These are phyloP conservation scores for Coemansia sp. DNA, from an alignment of 192 early-diverging fungal species.

Conservation along the genomic window DNA sequence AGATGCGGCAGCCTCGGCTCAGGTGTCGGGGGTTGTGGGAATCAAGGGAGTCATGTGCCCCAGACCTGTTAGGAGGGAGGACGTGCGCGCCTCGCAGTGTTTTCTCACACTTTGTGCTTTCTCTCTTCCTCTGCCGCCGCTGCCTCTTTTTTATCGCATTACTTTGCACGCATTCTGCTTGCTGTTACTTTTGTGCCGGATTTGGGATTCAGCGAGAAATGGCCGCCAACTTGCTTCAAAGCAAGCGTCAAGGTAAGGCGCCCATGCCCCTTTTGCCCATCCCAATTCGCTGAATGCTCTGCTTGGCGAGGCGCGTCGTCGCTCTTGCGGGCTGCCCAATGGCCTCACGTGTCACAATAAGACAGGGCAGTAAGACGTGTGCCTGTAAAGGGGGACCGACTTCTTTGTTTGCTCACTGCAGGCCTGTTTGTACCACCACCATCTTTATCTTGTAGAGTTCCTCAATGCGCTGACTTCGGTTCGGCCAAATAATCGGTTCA, in stretches of 20 bases:
- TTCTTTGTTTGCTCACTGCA: neutral
- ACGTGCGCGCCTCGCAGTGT: neutral
- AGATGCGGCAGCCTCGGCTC: no score
- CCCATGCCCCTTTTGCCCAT: no score
- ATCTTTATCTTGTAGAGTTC: conserved; percentile 36
- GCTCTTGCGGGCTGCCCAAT: neutral
- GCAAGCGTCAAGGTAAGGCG: conserved; percentile 44
- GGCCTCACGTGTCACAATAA: neutral
- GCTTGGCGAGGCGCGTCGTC: neutral
- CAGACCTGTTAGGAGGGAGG: no score
- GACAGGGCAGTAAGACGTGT: neutral
- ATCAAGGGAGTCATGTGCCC: no score
- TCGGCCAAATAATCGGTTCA: conserved; percentile 47
- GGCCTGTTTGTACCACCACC: neutral
- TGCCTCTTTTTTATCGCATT: no score
- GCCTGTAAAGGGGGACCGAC: neutral
- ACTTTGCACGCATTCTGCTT: neutral
- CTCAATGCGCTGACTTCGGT: conserved; percentile 46
- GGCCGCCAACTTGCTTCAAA: conserved; percentile 30
- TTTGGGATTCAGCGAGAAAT: conserved; percentile 17
- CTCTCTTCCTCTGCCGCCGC: neutral
- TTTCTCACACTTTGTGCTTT: neutral
- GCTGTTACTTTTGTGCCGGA: neutral
- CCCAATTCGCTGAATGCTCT: no score
- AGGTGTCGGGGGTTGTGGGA: no score